Base-by-base conservation (phyloP, 495 filamentous ascomycete species). In the Diplogelasinospora grovesii region DNA sequence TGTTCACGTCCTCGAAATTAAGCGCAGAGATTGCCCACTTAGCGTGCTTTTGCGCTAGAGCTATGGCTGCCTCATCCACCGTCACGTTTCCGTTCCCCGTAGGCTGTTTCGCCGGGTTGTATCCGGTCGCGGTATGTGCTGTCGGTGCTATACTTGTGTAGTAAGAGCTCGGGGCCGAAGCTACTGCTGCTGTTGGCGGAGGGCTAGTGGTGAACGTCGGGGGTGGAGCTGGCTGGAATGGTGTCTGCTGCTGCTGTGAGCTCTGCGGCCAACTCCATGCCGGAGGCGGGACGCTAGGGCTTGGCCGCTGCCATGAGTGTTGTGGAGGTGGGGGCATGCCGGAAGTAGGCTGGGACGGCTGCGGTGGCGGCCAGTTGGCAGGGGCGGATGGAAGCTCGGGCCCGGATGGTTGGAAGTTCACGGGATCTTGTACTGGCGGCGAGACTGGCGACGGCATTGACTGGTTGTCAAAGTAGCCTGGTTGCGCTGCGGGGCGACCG, bases 1-100 rank as follows among this genome's bases (percentile, higher is more conserved):
- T 98, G 18, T 81, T 67, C 8, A 95, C 83, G 65, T 98, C 92
- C 54, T 98, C 92, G 61, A 97, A 98, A 56, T 94, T 92, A 37
- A 98, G 65, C 4, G 92, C 92, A 15, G 92, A 97, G 22, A 97
- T 89, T 0, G 92, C 93, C 89, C 89, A 98, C 53, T 83, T 87
- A 0, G 92, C 90, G 66, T 95, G 92, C 52, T 97, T 98, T 58
- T 95, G 88, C 8, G 92, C 92, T 44, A 76, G 71, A 2, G 74
- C 54, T 22, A 95, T 85, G 3, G 85, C 69, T 45, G 78, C 70
- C 54, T 95, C 88, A 56, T 97, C 88, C 0, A 71, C 59, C 6
- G 45, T 38, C 30, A 54, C 51, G 14, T 36, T 41, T 32, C 27
- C n/a, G n/a, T n/a, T n/a, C n/a, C n/a, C n/a, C n/a, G n/a, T n/a